Evolutionary conservation across 2,329 filamentous ascomycete species (phyloP), one percentile per base, ranked within the genome.

Genomic region (Dactylonectria macrodidyma): DNA sequence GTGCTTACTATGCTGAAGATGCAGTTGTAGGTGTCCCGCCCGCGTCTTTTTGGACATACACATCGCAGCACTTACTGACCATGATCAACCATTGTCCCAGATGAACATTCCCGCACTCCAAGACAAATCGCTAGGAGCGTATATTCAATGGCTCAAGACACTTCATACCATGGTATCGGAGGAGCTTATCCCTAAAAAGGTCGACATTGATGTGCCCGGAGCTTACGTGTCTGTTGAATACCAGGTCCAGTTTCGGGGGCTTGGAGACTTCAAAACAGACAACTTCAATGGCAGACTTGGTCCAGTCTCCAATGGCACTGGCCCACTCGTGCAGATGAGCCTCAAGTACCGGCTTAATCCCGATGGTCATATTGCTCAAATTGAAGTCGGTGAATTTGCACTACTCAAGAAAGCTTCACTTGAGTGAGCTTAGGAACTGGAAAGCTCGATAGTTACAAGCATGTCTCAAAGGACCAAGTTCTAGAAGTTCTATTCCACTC

Each of bases 1-100:
- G 26, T 30, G 33, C 26, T 16, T 55, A 55, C 33, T 55, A 55
- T 55, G 52, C 52, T 7, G 30, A 55, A 30, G 33, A 55, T 22
- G 30, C 19, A 34, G 30, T 55, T 55, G 52, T 55, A 34, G 38
- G 52, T 55, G 16, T 34, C 14, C 36, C 36, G 19, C 19, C 19
- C 19, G 19, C 19, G 19, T 19, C 19, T 19, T 19, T 19, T 19
- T 19, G 19, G 19, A 19, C 19, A 19, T 19, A 19, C 19, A 41
- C 6, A 41, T 41, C 26, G 26, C 7, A 7, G 26, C 26, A 30
- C 7, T 7, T 4, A 30, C 4, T 30, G 26, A 7, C 26, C 7
- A 5, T 7, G 26, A 30, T 30, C 7, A 30, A 30, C 26, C 26
- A 5, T 30, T 4, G 26, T 30, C 19, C 19, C 36, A 41, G 38